Evolutionary conservation across 83 land plant genomes (phyloP), one percentile per base, ranked within the genome.

Genomic region (Diphasiastrum complanatum): DNA sequence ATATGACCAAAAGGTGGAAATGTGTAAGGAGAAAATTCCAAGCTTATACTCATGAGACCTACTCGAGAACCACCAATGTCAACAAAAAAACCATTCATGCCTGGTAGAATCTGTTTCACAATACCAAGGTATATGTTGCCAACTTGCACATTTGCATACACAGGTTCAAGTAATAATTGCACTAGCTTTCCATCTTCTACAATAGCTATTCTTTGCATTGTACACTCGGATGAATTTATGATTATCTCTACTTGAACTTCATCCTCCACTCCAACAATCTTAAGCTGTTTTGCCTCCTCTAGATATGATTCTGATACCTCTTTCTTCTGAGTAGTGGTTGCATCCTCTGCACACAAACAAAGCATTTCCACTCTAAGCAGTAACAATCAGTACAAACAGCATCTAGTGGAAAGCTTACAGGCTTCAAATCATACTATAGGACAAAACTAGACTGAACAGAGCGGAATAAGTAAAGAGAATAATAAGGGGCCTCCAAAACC

Each of bases 41-140:
- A 62, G 20, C 45, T 64, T 18, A 75, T 68, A 27, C 37, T 60
- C 2, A 75, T 67, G 5, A 75, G 64, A 5, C 68, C 74, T 35
- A 59, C 37, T 2, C 73, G 62, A 30, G 67, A 43, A 33, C 65
- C 51, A 19, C 78, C 78, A 63, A 75, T 75, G 68, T 75, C 78
- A 18, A 69, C 74, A 63, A 75, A 75, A n/a, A 75, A 52, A 14
- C 78, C 78, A n/a, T 74, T 60, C 78, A 75, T 75, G 51, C 78
- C 78, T 23, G 78, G 78, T 2, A 75, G 65, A 12, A 75, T 66
- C 74, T 75, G 75, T 63, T 69, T 75, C 68, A 75, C 78, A 47
- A 72, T 41, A 18, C 78, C 78, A n/a, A 75, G 35, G 62, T 68
- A 75, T n/a, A 75, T 67, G 27, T 75, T 75, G 27, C 78, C 78